Evolutionary conservation across 805 yeast species (phyloP), one percentile per base, ranked within the genome.

Genomic region (Candida tammaniensis): DNA sequence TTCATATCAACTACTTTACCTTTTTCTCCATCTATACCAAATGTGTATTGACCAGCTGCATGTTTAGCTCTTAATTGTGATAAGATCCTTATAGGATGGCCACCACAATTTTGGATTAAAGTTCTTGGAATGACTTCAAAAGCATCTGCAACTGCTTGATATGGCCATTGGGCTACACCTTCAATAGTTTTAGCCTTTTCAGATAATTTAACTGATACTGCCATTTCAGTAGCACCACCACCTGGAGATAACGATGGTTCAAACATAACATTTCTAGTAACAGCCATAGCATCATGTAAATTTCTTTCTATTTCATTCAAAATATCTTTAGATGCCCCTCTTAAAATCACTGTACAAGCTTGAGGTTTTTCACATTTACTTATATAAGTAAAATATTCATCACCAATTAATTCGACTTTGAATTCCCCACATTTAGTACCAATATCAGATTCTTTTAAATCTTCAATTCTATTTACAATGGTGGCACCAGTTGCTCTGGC

Each of bases 181-280:
- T 88, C 96, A 47, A 93, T 77, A 32, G 80, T 73, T 68, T 88
- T 91, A 31, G 98, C 96, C 65, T 78, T 82, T 57, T 89, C 96
- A 12, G 95, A 76, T 40, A 93, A 72, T 46, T 73, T 78, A 19
- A 93, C 97, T 40, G 91, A 74, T 24, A 93, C 88, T 3, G 98
- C 98, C 98, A 93, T 93, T 68, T 93, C 98, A 18, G 97, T 91
- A 34, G 99, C 98, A 51, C 99, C 98, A 42, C 98, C 99, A 52
- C 99, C 99, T 31, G 99, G 99, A 2, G 96, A 76, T 55, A 93
- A 74, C 26, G 89, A 78, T 33, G 99, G 98, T 59, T 91, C 95
- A 49, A 91, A 80, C 72, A 87, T 75, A 22, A 93, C 96, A 55
- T 93, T 93, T 61, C 96, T 79, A 13, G 98, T 81, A 29, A 93